Evolutionary conservation across 2,329 filamentous ascomycete species (phyloP).

Genomic region (Clonostachys byssicola): DNA sequence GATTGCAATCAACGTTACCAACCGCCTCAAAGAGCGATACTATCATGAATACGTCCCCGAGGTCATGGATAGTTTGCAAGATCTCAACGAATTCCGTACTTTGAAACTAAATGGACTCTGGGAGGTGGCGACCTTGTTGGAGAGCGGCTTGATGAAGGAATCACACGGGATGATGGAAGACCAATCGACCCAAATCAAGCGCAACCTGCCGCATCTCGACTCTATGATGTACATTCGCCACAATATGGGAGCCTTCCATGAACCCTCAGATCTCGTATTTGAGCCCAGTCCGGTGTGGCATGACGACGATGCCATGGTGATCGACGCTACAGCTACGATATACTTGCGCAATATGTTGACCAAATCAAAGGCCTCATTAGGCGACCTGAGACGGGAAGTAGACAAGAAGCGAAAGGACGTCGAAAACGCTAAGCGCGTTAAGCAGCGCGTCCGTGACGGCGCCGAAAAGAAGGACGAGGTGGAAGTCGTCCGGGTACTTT

Average conservation of each 20-base stretch:
- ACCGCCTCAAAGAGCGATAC: constrained; percentile 96
- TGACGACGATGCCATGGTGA: constrained; percentile 82
- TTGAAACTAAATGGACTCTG: constrained; percentile 81
- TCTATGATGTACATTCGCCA: constrained; percentile 98
- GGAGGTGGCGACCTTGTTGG: constrained; percentile 74
- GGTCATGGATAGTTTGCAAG: constrained; percentile 87
- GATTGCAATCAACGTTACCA: constrained; percentile 92
- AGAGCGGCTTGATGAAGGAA: constrained; percentile 71
- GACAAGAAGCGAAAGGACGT: constrained; percentile 86
- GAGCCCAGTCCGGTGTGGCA: constrained; percentile 97
- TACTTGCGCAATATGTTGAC: constrained; percentile 88
- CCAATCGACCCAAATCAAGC: constrained; percentile 74
- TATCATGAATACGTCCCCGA: constrained; percentile 97
- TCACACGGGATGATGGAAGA: constrained; percentile 70
- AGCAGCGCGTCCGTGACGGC: constrained; percentile 75
- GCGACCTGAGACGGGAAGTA: constrained; percentile 75
- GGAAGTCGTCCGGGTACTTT: constrained; percentile 76
- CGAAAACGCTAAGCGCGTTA: constrained; percentile 68
- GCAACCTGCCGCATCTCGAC: constrained; percentile 85
- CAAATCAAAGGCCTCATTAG: constrained; percentile 83
- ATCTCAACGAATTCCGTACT: constrained; percentile 86
- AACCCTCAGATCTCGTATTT: constrained; percentile 80
- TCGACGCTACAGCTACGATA: constrained; percentile 82
- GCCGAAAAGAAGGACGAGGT: constrained; percentile 88
- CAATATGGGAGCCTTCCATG: constrained; percentile 78